Evolutionary conservation across 805 yeast species (phyloP).

Genomic region (Dipodascus albidus): DNA sequence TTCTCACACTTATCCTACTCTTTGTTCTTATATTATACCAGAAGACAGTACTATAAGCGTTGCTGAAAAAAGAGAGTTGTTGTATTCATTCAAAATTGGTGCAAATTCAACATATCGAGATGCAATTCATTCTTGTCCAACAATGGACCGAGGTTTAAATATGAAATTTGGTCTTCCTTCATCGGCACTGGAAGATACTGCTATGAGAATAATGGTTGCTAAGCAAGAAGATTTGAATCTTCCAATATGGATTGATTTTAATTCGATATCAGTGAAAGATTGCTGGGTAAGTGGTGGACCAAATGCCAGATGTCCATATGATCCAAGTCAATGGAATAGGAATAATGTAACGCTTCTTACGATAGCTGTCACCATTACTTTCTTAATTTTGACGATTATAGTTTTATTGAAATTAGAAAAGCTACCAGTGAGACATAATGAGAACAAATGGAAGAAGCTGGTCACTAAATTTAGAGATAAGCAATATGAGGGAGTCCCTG

Average conservation of each 20-base stretch:
- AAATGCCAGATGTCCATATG: slow-evolving; percentile 68
- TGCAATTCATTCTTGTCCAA: slow-evolving; percentile 23
- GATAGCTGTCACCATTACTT: slow-evolving; percentile 52
- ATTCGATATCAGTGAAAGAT: slow-evolving; percentile 56
- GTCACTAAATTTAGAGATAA: slow-evolving; percentile 43
- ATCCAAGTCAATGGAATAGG: slow-evolving; percentile 38
- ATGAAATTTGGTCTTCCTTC: slow-evolving; percentile 36
- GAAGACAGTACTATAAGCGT: slow-evolving; percentile 23
- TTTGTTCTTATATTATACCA: slow-evolving; percentile 39
- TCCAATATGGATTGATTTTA: slow-evolving; percentile 70
- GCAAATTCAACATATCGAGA: slow-evolving; percentile 26
- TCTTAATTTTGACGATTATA: slow-evolving; percentile 40
- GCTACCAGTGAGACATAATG: slow-evolving; percentile 61
- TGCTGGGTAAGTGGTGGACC: slow-evolving; percentile 89
- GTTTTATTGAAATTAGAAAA: slow-evolving; percentile 43
- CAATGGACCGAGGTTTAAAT: slow-evolving; percentile 16
- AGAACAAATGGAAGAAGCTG: slow-evolving; percentile 52
- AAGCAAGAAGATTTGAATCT: slow-evolving; percentile 10
- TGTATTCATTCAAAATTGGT: slow-evolving; percentile 3
- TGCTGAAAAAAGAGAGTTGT: not conserved
- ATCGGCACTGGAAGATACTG: slow-evolving; percentile 36
- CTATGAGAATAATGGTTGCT: slow-evolving; percentile 12
- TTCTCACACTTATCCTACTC: slow-evolving; percentile 36
- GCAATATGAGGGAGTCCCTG: slow-evolving; percentile 83
- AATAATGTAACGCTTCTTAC: slow-evolving; percentile 53